Conservation (phyloP, 495 filamentous ascomycete genomes). For the Patellaria atrata region DNA sequence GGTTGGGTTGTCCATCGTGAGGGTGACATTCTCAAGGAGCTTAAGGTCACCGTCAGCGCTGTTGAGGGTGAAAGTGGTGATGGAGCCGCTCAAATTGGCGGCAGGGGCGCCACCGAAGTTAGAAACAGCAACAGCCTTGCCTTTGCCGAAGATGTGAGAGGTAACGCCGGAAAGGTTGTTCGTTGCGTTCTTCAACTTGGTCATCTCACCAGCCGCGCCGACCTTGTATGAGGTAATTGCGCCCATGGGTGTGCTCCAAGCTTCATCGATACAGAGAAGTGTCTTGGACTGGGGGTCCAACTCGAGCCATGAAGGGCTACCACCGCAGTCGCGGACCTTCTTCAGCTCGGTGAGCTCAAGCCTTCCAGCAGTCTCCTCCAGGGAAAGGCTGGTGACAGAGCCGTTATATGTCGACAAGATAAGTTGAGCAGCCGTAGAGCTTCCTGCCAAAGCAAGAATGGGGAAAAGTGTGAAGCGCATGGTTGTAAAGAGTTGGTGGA, state of each 20-base stretch:
- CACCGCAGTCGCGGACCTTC: constrained; percentile 15
- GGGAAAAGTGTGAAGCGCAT: too few relatives aligned
- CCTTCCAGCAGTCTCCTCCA: too few relatives aligned
- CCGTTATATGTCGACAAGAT: constrained; percentile 10
- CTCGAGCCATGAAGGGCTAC: constrained; percentile 25
- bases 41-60: constrained; percentile 14
- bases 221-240: constrained; percentile 23
- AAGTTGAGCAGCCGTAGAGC: too few relatives aligned
- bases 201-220: constrained; percentile 19
- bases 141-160: constrained; percentile 22
- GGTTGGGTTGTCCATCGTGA: too few relatives aligned
- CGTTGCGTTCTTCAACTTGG: constrained; percentile 16
- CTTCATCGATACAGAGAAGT: constrained; percentile 28
- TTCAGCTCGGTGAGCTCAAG: too few relatives aligned
- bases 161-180: constrained; percentile 22
- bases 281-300: constrained; percentile 14
- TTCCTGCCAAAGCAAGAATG: too few relatives aligned
- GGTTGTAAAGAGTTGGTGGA: too few relatives aligned
- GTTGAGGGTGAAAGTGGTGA: constrained; percentile 1
- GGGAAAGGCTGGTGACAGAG: constrained; percentile 13
- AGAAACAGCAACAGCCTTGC: constrained; percentile 22
- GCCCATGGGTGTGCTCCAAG: constrained; percentile 20
- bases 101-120: constrained; percentile 18
- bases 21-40: constrained; percentile 19
- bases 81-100: neutral